phyloP scores from a whole-genome alignment of 345 rosid species.

The Balakata baccata region DNA sequence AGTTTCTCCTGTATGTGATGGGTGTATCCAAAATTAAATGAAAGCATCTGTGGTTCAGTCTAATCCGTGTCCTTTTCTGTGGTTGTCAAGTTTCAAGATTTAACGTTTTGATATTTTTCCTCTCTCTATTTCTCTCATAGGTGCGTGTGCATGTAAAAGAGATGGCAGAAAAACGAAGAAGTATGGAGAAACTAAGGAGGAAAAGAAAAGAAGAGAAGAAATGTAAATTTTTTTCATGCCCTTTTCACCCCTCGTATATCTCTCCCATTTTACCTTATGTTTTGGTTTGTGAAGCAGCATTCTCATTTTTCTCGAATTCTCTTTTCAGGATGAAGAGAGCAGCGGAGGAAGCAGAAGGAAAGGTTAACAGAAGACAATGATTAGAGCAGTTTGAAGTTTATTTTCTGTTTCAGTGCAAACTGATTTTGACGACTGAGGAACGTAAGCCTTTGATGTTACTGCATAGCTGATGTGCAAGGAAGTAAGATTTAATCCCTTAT shows the following conservation, averaged over 20 bases:
- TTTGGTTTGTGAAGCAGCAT: not conserved
- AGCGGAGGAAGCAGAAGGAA: slow-evolving; percentile 67
- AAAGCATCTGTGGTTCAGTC: not conserved
- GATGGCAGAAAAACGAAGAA: slow-evolving; percentile 51
- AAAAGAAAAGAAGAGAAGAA: slow-evolving; percentile 80
- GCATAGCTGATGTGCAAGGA: too few relatives aligned
- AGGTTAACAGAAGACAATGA: slow-evolving; percentile 22
- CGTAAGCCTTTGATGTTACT: too few relatives aligned
- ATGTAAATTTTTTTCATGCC: slow-evolving; percentile 33
- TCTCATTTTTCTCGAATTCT: not conserved
- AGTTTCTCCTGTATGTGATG: not conserved
- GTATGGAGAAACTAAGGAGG: slow-evolving; percentile 45
- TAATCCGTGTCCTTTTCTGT: not conserved
- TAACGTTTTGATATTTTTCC: not conserved
- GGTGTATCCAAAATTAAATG: not conserved
- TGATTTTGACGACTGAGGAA: too few relatives aligned
- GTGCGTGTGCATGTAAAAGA: slow-evolving; percentile 52
- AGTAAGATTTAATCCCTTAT: too few relatives aligned
- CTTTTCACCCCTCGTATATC: not conserved
- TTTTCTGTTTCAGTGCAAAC: too few relatives aligned
- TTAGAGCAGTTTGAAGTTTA: not conserved
- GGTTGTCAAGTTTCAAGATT: not conserved
- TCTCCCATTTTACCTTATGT: not conserved
- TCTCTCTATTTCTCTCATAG: slow-evolving; percentile 30
- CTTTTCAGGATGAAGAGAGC: slow-evolving; percentile 67